Evolutionary conservation across 1,284 basidiomycete genomes (phyloP), one percentile per base, ranked within the genome.

Genomic region (Grifola frondosa): DNA sequence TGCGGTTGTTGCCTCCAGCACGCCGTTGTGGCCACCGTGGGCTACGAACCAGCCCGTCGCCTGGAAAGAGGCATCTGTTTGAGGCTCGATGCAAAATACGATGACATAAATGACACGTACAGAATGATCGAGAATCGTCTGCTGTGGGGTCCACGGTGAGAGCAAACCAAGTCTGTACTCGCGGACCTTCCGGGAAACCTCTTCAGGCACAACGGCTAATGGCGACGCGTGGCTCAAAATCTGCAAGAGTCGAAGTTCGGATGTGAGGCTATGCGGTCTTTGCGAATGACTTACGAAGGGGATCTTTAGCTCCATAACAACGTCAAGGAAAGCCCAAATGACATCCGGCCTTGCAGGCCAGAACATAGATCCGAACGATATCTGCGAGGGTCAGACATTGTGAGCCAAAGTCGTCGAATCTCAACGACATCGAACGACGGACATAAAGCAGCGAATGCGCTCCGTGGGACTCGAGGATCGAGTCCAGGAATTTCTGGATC

Each of bases 381-480:
- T 26, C 54, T 56, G 22, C 12, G n/a, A 2, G n/a, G 15, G 9
- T 4, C 8, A 16, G 8, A 32, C 3, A 10, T 28, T 10, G n/a
- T 6, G 16, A 10, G 11, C 5, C 10, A 19, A 15, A n/a, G n/a
- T n/a, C n/a, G n/a, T n/a, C n/a, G n/a, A n/a, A n/a, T n/a, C n/a
- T n/a, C n/a, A n/a, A n/a, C n/a, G n/a, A n/a, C n/a, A n/a, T n/a
- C n/a, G n/a, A n/a, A n/a, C n/a, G 11, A 46, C 54, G 11, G n/a
- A 59, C 58, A 37, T 61, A 61, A 16, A 61, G 15, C 8, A 59
- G 34, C 1, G 57, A 58, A 12, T 52, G 39, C 37, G 46, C 31
- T 3, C 59, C 57, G 13, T 50, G 44, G 1, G 38, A 40, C 36
- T 49, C 39, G 19, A 58, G 32, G 2, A 43, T 48, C 8, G 19